phyloP scores from a whole-genome alignment of 192 early-diverging fungal species.

The Mortierella claussenii region DNA sequence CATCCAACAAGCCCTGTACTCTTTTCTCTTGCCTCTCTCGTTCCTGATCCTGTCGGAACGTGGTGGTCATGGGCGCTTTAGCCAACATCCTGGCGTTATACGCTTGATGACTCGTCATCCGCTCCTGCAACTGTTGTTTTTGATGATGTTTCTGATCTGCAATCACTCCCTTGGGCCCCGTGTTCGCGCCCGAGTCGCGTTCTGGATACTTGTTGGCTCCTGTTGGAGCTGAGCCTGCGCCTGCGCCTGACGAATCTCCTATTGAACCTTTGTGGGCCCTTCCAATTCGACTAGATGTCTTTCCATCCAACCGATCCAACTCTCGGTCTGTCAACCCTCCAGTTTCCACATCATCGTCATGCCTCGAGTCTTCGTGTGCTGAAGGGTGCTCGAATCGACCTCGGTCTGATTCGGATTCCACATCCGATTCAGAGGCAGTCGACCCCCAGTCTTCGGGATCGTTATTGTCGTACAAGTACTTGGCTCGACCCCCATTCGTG shows the following conservation, averaged over 20 bases:
- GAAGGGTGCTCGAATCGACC: background rate
- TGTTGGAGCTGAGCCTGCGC: background rate
- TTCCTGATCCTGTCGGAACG: conserved; percentile 55
- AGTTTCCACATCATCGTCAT: conserved; percentile 33
- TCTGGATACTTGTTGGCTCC: conserved; percentile 31
- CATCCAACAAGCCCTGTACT: conserved; percentile 16
- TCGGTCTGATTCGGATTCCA: background rate
- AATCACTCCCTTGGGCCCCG: conserved; percentile 69
- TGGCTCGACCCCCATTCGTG: background rate
- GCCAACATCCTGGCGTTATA: conserved; percentile 59
- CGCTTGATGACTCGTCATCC: conserved; percentile 27
- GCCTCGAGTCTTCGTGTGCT: background rate
- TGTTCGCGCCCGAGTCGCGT: conserved; percentile 50
- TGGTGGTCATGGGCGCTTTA: conserved; percentile 60
- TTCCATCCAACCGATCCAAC: conserved; percentile 32
- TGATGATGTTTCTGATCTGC: conserved; percentile 64
- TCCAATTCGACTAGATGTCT: conserved; percentile 30
- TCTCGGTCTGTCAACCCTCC: conserved; percentile 31
- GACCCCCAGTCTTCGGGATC: conserved; percentile 29
- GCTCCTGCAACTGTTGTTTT: conserved; percentile 39
- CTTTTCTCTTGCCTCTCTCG: conserved; percentile 23
- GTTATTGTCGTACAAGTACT: conserved; percentile 23
- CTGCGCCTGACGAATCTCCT: background rate
- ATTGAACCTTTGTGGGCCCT: background rate
- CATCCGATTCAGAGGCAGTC: conserved; percentile 17